phyloP scores from a whole-genome alignment of 768 basidiomycete genomes.

The Pisolithus tinctorius region DNA sequence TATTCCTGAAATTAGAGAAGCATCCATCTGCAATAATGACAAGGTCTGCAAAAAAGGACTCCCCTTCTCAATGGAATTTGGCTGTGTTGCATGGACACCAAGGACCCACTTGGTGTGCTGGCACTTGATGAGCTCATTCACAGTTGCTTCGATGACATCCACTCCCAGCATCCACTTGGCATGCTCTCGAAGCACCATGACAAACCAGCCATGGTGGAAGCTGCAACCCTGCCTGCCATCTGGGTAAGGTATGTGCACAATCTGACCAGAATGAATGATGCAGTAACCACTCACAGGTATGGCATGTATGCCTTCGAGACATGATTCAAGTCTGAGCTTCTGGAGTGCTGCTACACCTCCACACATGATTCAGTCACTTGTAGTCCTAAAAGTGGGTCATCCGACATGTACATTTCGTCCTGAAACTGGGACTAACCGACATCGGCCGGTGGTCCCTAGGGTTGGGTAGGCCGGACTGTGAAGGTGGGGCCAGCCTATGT shows the following conservation, averaged over 20 bases:
- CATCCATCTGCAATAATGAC: conserved; percentile 92
- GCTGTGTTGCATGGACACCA: conserved; percentile 57
- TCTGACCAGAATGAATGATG: conserved; percentile 52
- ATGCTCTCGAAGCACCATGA: conserved; percentile 68
- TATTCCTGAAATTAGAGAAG: conserved; percentile 82
- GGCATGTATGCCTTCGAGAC: conserved; percentile 82
- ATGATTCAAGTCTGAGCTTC: conserved; percentile 67
- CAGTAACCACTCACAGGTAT: conserved; percentile 81
- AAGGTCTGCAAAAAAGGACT: conserved; percentile 63
- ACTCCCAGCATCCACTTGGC: conserved; percentile 57
- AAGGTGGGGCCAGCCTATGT: too few relatives aligned
- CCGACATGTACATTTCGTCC: too few relatives aligned
- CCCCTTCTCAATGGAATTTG: conserved; percentile 39
- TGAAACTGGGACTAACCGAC: too few relatives aligned
- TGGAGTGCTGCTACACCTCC: conserved; percentile 76
- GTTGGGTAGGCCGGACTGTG: too few relatives aligned
- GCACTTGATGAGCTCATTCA: conserved; percentile 64
- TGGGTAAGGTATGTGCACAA: conserved; percentile 89
- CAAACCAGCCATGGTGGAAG: conserved; percentile 92
- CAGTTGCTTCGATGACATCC: conserved; percentile 81
- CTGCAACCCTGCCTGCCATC: conserved; percentile 62
- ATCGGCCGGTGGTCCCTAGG: too few relatives aligned
- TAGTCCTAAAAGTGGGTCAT: too few relatives aligned
- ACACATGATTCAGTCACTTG: too few relatives aligned
- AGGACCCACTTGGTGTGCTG: conserved; percentile 45